phyloP scores from a whole-genome alignment of 257 asterid species.

The Linderniella brevidens region DNA sequence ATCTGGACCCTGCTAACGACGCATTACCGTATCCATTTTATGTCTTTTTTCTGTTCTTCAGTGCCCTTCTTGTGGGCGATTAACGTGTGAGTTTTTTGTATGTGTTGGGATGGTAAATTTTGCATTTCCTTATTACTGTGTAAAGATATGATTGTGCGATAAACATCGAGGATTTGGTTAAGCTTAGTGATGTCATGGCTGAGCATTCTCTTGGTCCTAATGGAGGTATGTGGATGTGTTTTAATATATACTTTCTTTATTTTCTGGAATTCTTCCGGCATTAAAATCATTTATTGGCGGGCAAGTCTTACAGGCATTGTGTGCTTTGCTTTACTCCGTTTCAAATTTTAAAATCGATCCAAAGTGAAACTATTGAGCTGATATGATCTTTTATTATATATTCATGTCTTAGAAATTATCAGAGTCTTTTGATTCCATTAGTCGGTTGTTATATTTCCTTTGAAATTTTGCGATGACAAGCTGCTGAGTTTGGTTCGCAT shows the following conservation, averaged over 20 bases:
- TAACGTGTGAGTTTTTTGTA: conserved; percentile 1
- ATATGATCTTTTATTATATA: no score
- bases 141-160: conserved; percentile 81
- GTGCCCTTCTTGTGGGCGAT: conserved; percentile 4
- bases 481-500: no score
- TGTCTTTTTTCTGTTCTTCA: neutral
- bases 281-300: neutral
- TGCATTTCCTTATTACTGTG: conserved; percentile 28
- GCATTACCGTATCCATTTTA: conserved; percentile 77
- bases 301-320: no score
- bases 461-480: no score
- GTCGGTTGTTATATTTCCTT: no score
- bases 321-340: no score
- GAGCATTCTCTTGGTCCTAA: conserved; percentile 98
- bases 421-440: no score
- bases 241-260: conserved; percentile 1
- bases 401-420: no score
- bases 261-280: conserved; percentile 5
- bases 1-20: conserved; percentile 96
- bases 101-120: conserved; percentile 4
- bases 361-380: no score
- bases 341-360: no score
- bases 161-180: conserved; percentile 79
- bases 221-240: conserved; percentile 45
- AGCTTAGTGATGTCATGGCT: conserved; percentile 76